Evolutionary conservation across 352 stramenopile genomes (phyloP).

Genomic region (Phytophthora tentaculata): DNA sequence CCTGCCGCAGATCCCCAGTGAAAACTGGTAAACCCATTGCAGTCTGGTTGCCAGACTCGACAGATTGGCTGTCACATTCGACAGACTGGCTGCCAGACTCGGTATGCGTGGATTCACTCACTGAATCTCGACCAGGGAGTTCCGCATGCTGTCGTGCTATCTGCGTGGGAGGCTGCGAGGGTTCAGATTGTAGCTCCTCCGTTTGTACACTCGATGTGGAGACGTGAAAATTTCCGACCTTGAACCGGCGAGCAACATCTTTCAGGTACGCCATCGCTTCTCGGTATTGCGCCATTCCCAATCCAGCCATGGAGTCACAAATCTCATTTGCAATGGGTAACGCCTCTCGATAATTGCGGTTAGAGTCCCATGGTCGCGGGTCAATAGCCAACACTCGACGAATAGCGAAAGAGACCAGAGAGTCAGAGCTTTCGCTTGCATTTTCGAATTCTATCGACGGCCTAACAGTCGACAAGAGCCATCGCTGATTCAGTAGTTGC

Average conservation of each 20-base stretch:
- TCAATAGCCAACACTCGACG: neutral
- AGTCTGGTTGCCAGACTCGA: neutral
- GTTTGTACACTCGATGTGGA: neutral
- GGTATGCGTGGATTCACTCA: neutral
- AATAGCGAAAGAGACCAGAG: neutral
- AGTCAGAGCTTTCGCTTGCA: neutral
- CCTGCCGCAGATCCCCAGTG: neutral
- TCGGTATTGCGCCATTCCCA: constrained; percentile 1
- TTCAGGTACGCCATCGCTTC: neutral
- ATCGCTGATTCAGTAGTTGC: neutral
- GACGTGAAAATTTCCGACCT: neutral
- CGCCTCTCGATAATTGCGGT: constrained; percentile 4
- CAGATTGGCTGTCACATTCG: neutral
- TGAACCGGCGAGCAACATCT: neutral
- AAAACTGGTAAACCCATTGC: neutral
- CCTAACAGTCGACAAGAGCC: constrained; percentile 4
- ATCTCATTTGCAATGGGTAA: neutral
- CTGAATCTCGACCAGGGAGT: neutral
- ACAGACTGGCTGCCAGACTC: neutral
- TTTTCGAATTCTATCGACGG: neutral
- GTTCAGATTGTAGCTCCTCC: neutral
- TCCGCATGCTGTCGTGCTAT: too few relatives aligned
- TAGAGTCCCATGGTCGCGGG: neutral
- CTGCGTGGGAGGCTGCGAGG: neutral
- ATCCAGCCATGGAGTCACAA: neutral